phyloP scores from a whole-genome alignment of 202 grass and related monocot species.

The Dendrocalamus latiflorus region DNA sequence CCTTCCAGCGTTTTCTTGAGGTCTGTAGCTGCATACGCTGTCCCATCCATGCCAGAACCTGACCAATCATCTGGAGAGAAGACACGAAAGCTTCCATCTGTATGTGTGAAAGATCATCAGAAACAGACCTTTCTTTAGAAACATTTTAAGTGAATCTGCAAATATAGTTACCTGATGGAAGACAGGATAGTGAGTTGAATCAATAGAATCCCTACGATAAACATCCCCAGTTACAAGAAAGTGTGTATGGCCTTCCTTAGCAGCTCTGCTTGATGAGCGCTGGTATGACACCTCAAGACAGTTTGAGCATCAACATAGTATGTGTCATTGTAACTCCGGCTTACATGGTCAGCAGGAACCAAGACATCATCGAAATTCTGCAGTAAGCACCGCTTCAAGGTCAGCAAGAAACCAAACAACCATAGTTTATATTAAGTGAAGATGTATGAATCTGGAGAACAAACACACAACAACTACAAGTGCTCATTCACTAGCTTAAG shows the following conservation, averaged over 20 bases:
- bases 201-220: conserved; percentile 95
- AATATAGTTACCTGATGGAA: conserved; percentile 78
- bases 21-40: conserved; percentile 69
- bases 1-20: conserved; percentile 91
- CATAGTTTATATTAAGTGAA: neutral
- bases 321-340: conserved; percentile 96
- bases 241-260: conserved; percentile 76
- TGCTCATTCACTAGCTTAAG: neutral
- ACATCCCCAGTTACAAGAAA: conserved; percentile 98
- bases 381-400: conserved; percentile 19
- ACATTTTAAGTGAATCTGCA: neutral
- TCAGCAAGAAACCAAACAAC: conserved; percentile 13
- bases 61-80: conserved; percentile 84
- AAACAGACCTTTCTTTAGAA: neutral
- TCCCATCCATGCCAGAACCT: conserved; percentile 69
- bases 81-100: conserved; percentile 92
- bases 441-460: neutral
- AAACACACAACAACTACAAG: neutral
- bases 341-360: conserved; percentile 88
- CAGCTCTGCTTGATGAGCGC: conserved; percentile 93
- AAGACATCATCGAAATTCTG: conserved; percentile 97
- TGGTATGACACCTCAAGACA: conserved; percentile 97
- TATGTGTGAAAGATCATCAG: conserved; percentile 25
- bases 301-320: conserved; percentile 87
- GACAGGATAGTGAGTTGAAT: conserved; percentile 94